Evolutionary conservation across 1,284 basidiomycete genomes (phyloP).

Genomic region (Coniferiporia sulphurascens): DNA sequence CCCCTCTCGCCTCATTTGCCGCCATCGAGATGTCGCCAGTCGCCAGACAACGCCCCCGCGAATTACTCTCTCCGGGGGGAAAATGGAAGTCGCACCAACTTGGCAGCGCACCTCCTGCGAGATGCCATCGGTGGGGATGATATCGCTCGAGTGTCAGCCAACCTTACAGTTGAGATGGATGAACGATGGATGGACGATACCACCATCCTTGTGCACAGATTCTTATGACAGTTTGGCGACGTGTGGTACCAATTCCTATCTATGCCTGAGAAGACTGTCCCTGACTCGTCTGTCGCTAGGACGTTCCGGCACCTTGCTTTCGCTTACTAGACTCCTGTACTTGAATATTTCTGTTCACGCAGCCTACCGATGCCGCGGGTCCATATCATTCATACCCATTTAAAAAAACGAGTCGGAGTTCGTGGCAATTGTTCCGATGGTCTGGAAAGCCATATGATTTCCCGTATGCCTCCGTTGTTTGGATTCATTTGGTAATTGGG

Average conservation of each 20-base stretch:
- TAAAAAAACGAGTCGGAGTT: too few species aligned
- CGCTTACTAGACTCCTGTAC: too few species aligned
- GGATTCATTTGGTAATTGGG: too few species aligned
- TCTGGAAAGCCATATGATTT: too few species aligned
- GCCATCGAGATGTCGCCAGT: neutral
- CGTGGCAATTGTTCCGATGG: too few species aligned
- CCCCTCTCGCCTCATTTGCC: constrained; percentile 17
- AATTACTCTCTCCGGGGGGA: neutral
- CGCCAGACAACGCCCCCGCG: neutral
- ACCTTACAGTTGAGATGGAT: constrained; percentile 58
- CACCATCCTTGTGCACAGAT: constrained; percentile 49
- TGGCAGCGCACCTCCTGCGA: constrained; percentile 49
- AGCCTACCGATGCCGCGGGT: too few species aligned
- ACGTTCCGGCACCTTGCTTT: too few species aligned
- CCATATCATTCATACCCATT: too few species aligned
- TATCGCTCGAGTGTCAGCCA: constrained; percentile 44
- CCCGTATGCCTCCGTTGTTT: too few species aligned
- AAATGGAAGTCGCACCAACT: constrained; percentile 29
- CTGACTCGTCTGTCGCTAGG: neutral
- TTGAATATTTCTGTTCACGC: too few species aligned
- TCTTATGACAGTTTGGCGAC: constrained; percentile 27
- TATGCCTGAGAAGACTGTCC: neutral
- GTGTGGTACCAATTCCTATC: neutral
- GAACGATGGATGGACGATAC: constrained; percentile 67
- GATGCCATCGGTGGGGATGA: constrained; percentile 55